These are phyloP conservation scores for Tulasnella sp. DNA, from an alignment of 768 basidiomycete genomes.

Conservation along the genomic window DNA sequence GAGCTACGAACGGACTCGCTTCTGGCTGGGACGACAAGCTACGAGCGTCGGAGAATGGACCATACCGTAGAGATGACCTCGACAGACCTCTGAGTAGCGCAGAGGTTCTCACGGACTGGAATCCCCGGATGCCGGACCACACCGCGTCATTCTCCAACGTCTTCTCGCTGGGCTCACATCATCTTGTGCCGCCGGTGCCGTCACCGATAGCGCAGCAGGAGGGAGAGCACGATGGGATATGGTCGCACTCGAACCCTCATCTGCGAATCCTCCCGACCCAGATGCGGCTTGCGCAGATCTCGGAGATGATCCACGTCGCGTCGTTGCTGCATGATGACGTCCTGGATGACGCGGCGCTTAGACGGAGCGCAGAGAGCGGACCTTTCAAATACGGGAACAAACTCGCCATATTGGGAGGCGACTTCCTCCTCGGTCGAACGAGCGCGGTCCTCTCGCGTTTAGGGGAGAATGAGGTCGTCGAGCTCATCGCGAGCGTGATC, in stretches of 20 bases:
- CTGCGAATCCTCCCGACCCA: constrained; percentile 69
- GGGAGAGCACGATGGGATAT: not conserved
- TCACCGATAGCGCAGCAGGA: constrained; percentile 27
- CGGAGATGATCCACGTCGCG: constrained; percentile 97
- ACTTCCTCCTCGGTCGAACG: constrained; percentile 88
- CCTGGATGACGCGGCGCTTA: constrained; percentile 58
- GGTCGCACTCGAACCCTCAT: constrained; percentile 23
- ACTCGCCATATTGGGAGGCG: constrained; percentile 84
- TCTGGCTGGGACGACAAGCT: constrained; percentile 46
- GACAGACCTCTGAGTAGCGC: constrained; percentile 69
- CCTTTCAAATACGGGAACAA: constrained; percentile 83
- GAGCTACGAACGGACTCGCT: constrained; percentile 88
- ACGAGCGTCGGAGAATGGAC: constrained; percentile 45
- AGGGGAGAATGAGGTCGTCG: constrained; percentile 82
- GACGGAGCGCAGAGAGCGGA: constrained; percentile 57
- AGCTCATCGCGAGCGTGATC: constrained; percentile 83
- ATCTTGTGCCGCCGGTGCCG: constrained; percentile 31
- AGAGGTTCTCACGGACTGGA: constrained; percentile 83
- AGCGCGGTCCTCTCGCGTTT: constrained; percentile 78
- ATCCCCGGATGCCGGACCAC: constrained; percentile 74
- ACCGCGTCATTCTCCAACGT: constrained; percentile 51
- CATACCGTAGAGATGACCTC: constrained; percentile 41
- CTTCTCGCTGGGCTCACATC: constrained; percentile 31
- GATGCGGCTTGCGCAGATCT: constrained; percentile 83
- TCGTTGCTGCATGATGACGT: constrained; percentile 90